Base-by-base conservation (phyloP, 306 rosid species). In the Prunus dulcis region DNA sequence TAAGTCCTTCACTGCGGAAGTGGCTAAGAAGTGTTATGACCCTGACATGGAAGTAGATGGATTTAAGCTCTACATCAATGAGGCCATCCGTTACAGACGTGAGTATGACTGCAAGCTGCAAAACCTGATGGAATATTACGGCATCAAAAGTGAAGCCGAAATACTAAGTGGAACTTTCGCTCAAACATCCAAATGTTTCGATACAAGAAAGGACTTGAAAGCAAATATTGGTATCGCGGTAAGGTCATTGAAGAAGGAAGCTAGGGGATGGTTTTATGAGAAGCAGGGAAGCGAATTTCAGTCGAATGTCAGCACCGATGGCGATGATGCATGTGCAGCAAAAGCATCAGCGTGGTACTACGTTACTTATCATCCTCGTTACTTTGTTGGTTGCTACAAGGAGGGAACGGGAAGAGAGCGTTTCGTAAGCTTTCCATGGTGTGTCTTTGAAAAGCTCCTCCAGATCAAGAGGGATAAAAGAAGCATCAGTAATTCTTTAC, bases 71-170 rank as follows among this genome's bases (percentile, higher is more conserved):
- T 86, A 85, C 72, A 73, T 92, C 52, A 87, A 72, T 14, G 92
- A 87, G 51, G 96, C 96, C 38, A 68, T 74, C 74, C 71, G 68
- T 66, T 57, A 86, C 88, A 92, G 90, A 74, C 71, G 4, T 56
- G 82, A 50, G 69, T 92, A 90, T 74, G 97, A 92, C 78, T 45
- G 62, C 77, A 90, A 78, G 84, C 74, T 92, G 74, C 75, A 85
- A 22, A 88, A 84, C 76, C 51, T 92, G 25, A 86, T 92, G 89
- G 87, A 87, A 43, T 88, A 90, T 82, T 92, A 92, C 58, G 90
- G 88, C 18, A 79, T 92, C 80, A 85, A 85, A 60, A 87, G 91
- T 9, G 96, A 92, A 76, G 89, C 88, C 19, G 96, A 88, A 76
- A 82, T 92, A 64, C 73, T 90, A 0, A 87, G 89, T 75, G 97